Percentiles rank a stretch among this genome's conserved stretches.
phyloP scores from a whole-genome alignment of 2,329 filamentous ascomycete species.

The Fusarium sp. region DNA sequence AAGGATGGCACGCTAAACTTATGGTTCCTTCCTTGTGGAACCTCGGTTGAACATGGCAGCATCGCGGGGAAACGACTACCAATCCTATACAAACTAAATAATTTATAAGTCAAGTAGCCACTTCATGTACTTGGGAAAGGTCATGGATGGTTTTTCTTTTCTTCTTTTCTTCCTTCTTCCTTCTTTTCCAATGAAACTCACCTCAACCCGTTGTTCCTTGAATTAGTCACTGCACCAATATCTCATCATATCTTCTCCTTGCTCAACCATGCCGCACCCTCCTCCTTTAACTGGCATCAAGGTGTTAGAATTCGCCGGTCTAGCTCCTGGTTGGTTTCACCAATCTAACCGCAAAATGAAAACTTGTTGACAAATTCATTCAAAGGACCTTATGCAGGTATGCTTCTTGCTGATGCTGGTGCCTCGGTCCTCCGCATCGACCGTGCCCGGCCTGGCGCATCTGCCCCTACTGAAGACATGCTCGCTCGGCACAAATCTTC shows the following conservation, averaged over 20 bases:
- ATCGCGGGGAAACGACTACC: constrained; percentile 32
- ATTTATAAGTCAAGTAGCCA: not conserved
- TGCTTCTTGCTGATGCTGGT: constrained; percentile 90
- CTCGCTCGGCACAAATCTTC: constrained; percentile 86
- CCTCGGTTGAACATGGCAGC: constrained; percentile 38
- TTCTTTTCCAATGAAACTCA: not conserved
- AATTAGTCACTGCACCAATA: not conserved
- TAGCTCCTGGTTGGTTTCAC: constrained; percentile 68
- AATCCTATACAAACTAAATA: not conserved
- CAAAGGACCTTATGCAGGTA: constrained; percentile 85
- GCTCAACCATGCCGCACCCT: constrained; percentile 50
- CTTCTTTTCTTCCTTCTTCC: too few species aligned
- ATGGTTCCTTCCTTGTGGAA: constrained; percentile 23
- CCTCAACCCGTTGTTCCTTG: not conserved
- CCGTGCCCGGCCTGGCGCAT: constrained; percentile 64
- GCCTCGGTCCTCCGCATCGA: constrained; percentile 91
- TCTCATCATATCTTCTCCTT: constrained; percentile 2
- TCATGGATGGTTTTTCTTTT: too few species aligned
- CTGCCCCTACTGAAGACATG: constrained; percentile 73
- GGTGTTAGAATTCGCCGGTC: constrained; percentile 71
- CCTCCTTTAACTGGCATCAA: constrained; percentile 64
- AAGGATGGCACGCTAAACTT: not conserved
- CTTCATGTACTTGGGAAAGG: not conserved
- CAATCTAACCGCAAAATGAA: not conserved
- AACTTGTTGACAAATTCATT: not conserved